Evolutionary conservation across 2,329 filamentous ascomycete species (phyloP), one percentile per base, ranked within the genome.

Genomic region (Venturia asperata): DNA sequence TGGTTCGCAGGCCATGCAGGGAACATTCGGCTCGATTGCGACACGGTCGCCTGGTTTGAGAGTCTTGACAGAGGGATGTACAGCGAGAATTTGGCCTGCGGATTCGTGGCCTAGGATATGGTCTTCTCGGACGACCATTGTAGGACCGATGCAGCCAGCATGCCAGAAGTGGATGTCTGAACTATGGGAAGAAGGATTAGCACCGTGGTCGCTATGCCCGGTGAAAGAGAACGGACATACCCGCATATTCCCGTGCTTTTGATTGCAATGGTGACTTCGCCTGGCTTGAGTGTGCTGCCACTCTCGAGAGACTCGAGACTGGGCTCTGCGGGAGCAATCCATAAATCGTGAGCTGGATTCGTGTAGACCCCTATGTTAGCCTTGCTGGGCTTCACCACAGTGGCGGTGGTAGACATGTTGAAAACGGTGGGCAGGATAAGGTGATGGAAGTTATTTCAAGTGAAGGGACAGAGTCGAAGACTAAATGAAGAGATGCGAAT

Each of bases 91-190:
- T 49, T 81, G 87, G 68, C 92, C 93, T 4, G 92, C 89, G 52
- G 91, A 94, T 79, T 97, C 93, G 81, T 97, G 93, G 70, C 93
- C 93, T 24, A 97, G 87, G 73, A 97, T 92, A 77, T 97, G 93
- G 73, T 92, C 88, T 72, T 84, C 89, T 70, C 84, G 84, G 61
- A 97, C 93, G 68, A 97, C 88, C 92, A 97, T 97, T 5, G 47
- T 60, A 70, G 92, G 92, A 37, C 93, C 93, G 74, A 97, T 97
- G 80, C 90, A 90, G 70, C 93, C 93, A 62, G 89, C 89, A 75
- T 95, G 91, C 93, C 93, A 97, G 81, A 97, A 97, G 79, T 97
- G 93, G 65, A 97, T 88, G 77, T 97, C 92, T 67, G 91, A 96
- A 66, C 90, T 93, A 71, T 63, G 11, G 43, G 27, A 21, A 61